Base-by-base conservation (phyloP, 805 yeast species). In the Candida pseudofarinosa region DNA sequence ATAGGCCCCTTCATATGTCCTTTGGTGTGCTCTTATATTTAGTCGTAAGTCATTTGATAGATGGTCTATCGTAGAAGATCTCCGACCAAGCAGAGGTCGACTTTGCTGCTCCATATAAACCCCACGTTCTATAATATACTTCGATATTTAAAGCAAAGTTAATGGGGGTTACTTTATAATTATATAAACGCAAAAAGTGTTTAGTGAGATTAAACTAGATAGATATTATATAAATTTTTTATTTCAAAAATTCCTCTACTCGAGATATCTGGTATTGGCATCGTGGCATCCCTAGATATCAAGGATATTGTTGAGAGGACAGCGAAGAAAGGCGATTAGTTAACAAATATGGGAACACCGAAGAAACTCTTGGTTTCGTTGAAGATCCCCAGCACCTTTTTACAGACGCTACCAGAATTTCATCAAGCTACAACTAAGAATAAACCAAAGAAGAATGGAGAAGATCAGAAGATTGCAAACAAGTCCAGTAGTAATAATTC, bases 1-100 rank as follows among this genome's bases (percentile, higher is more conserved):
- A 55, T 87, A 86, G 1, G 95, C 90, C 0, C 95, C 95, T 55
- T 86, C 93, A 54, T 85, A 86, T 0, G 95, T 86, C 43, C 95
- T 62, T 60, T 86, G 93, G 52, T 83, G 84, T 0, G 91, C 93
- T 51, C 83, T 49, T 2, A 78, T 69, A 48, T 78, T 83, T 19
- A 77, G 59, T 50, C 73, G 71, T 41, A 67, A 67, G 13, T 53
- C 56, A 32, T 69, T 59, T 3, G 74, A 62, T 4, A 73, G 61
- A 13, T 67, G 55, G 37, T 68, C 69, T 10, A 70, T 50, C 16
- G 64, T 39, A 1, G 73, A 64, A 4, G 69, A 66, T 4, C 54
- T 47, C 26, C 70, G 46, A 30, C 35, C 45, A 41, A 17, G 43
- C 19, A 31, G 31, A 36, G 43, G 31, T n/a, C 34, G 38, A 32